phyloP scores from a whole-genome alignment of 2,329 filamentous ascomycete genomes.

The Rhinocladiella mackenziei region DNA sequence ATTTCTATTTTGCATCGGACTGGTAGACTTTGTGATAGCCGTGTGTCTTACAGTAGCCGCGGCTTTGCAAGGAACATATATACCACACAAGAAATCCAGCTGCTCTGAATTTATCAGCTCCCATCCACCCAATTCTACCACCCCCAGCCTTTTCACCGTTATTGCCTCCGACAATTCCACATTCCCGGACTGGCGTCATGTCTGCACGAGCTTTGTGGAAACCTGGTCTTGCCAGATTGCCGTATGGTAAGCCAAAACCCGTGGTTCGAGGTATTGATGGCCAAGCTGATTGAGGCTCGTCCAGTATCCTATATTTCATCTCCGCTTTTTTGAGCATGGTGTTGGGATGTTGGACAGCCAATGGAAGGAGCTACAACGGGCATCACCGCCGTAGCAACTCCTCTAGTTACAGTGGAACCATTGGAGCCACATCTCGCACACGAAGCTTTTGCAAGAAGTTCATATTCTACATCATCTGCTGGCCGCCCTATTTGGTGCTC shows the following conservation, averaged over 20 bases:
- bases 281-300: too few relatives aligned
- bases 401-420: too few relatives aligned
- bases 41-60: background rate
- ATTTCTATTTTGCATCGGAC: background rate
- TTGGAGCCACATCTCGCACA: too few relatives aligned
- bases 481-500: background rate
- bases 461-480: background rate
- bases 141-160: constrained; percentile 1
- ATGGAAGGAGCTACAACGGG: too few relatives aligned
- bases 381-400: too few relatives aligned
- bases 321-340: constrained; percentile 1
- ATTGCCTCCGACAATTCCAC: background rate
- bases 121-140: constrained; percentile 1
- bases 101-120: background rate
- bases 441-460: background rate
- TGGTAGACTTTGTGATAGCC: constrained; percentile 1
- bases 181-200: background rate
- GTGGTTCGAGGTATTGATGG: too few relatives aligned
- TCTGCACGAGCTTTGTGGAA: background rate
- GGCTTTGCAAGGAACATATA: background rate
- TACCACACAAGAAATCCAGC: background rate
- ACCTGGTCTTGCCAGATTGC: background rate
- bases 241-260: background rate
- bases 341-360: too few relatives aligned
- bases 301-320: constrained; percentile 1